phyloP scores from a whole-genome alignment of 495 filamentous ascomycete species.

The Aspergillus diversus region DNA sequence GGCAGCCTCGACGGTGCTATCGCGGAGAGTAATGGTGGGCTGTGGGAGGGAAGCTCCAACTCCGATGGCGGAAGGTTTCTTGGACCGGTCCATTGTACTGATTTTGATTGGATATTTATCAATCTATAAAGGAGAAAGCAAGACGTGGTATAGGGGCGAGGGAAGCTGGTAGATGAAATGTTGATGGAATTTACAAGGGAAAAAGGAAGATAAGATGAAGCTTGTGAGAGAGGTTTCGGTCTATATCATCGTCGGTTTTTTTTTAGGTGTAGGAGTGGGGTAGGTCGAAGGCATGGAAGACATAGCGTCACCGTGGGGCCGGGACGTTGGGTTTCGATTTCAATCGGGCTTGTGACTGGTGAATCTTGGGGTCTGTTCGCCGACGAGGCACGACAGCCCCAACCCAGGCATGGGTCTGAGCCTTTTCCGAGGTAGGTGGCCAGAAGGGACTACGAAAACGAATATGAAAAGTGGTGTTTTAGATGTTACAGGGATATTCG shows the following conservation, averaged over 20 bases:
- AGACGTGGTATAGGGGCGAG: background rate
- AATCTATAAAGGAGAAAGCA: background rate
- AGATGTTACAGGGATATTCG: background rate
- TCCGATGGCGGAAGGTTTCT: conserved; percentile 79
- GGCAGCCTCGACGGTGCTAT: conserved; percentile 70
- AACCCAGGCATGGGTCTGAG: too few species aligned
- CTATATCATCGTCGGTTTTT: background rate
- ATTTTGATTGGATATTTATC: conserved; percentile 11
- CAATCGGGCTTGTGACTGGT: background rate
- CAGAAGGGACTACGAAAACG: too few species aligned
- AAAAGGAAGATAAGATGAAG: background rate
- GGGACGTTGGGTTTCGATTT: background rate
- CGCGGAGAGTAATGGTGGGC: conserved; percentile 68
- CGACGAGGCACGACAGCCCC: background rate
- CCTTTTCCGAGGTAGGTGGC: too few species aligned
- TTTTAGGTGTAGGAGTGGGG: conserved; percentile 6
- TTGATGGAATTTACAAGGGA: background rate
- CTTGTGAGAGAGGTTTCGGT: background rate
- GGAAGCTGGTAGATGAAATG: background rate
- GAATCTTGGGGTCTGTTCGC: background rate
- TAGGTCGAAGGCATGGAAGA: background rate
- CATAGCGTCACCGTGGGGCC: conserved; percentile 15
- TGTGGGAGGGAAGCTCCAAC: conserved; percentile 66
- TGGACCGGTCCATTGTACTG: conserved; percentile 68
- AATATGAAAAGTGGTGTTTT: too few species aligned